A percentile compares a stretch with the other conserved stretches of the same genome.
These are phyloP conservation scores for Erodium trifolium DNA, from an alignment of 441 rosid genomes.

Conservation along the genomic window DNA sequence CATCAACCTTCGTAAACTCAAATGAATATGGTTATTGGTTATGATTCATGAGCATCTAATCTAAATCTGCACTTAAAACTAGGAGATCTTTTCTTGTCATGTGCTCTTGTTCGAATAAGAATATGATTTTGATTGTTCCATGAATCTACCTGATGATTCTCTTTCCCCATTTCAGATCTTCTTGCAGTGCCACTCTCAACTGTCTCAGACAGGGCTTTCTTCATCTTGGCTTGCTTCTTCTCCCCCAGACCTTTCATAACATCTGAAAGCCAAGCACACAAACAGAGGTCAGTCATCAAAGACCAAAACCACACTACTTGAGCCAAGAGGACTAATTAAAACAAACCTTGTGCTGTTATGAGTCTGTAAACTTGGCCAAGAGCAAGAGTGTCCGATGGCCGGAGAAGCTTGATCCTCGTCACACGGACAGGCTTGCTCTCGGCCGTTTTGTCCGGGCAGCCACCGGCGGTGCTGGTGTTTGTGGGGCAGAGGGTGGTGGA, in stretches of 20 bases:
- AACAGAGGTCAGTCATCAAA: slow-evolving; percentile 7
- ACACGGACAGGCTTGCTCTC: slow-evolving; percentile 38
- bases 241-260: slow-evolving; percentile 69
- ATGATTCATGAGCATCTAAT: too few species aligned
- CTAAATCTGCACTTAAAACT: too few species aligned
- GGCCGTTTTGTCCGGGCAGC: background rate
- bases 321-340: too few species aligned
- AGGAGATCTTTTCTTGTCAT: too few species aligned
- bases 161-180: slow-evolving; percentile 35
- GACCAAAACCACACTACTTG: too few species aligned
- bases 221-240: slow-evolving; percentile 58
- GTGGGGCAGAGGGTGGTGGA: slow-evolving; percentile 55
- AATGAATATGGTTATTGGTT: too few species aligned
- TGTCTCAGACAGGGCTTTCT: slow-evolving; percentile 24
- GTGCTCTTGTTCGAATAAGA: too few species aligned
- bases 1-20: too few species aligned
- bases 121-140: too few species aligned
- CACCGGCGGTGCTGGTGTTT: background rate
- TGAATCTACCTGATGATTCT: slow-evolving; percentile 17
- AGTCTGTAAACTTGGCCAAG: slow-evolving; percentile 84
- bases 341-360: slow-evolving; percentile 60
- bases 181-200: slow-evolving; percentile 12
- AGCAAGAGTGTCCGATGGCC: slow-evolving; percentile 63
- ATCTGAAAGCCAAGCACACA: slow-evolving; percentile 32
- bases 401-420: slow-evolving; percentile 84